Conservation (phyloP, 179 eudicot species). For the Actinidia arguta region DNA sequence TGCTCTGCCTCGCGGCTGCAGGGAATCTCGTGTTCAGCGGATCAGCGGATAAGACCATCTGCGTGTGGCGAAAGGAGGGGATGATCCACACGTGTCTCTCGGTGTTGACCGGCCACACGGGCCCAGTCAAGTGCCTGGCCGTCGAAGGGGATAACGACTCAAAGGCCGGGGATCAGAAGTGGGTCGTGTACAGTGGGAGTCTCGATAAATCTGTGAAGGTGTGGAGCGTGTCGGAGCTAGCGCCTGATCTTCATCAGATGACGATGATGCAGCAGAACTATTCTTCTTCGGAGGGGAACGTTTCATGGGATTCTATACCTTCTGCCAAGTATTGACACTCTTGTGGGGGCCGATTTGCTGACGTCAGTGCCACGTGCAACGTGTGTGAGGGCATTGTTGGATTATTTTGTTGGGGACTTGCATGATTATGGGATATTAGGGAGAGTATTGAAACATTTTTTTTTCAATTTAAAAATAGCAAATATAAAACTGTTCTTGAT, state of each 20-base stretch:
- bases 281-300: constrained; percentile 9
- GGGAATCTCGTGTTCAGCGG: constrained; percentile 70
- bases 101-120: constrained; percentile 66
- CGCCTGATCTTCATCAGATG: constrained; percentile 38
- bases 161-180: constrained; percentile 28
- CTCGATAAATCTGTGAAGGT: constrained; percentile 82
- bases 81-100: constrained; percentile 39
- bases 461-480: background rate
- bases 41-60: constrained; percentile 74
- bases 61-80: constrained; percentile 67
- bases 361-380: constrained; percentile 1
- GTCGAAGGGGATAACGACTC: constrained; percentile 50
- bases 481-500: background rate
- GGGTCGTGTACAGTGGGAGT: constrained; percentile 81
- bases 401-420: constrained; percentile 9
- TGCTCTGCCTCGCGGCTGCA: constrained; percentile 65
- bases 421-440: background rate
- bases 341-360: background rate
- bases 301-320: constrained; percentile 39
- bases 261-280: constrained; percentile 19
- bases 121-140: constrained; percentile 82
- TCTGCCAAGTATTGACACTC: constrained; percentile 27
- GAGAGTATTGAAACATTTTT: background rate
- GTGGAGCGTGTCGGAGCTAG: constrained; percentile 55
- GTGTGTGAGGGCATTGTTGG: background rate